Conservation (phyloP, 2,329 filamentous ascomycete genomes). For the Tolypocladium ovalisporum region DNA sequence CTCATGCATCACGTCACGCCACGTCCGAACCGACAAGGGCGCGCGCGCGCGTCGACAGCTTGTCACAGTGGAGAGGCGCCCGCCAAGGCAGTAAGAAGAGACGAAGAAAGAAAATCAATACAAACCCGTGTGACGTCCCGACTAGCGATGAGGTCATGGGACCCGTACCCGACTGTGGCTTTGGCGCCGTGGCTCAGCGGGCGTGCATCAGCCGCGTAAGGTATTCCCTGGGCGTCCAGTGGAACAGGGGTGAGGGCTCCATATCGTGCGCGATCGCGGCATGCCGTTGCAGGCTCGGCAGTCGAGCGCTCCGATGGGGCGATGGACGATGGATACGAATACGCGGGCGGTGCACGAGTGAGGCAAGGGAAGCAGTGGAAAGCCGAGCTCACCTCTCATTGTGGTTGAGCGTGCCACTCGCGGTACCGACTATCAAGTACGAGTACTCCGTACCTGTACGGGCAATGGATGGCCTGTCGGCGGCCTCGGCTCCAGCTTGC, state of each 20-base stretch:
- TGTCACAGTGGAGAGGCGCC: neutral
- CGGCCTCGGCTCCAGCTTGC: neutral
- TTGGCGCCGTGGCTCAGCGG: neutral
- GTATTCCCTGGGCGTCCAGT: neutral
- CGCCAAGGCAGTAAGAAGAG: neutral
- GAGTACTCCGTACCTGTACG: too few relatives aligned
- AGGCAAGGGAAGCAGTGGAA: too few relatives aligned
- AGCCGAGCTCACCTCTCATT: too few relatives aligned
- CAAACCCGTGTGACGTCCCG: slow-evolving; percentile 1
- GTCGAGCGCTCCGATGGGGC: neutral
- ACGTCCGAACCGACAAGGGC: too few relatives aligned
- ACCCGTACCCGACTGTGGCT: neutral
- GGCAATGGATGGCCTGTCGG: too few relatives aligned
- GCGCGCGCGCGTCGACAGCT: too few relatives aligned
- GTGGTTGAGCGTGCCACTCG: too few relatives aligned
- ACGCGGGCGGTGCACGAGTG: too few relatives aligned
- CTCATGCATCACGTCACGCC: too few relatives aligned
- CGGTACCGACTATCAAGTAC: too few relatives aligned
- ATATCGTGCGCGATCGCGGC: too few relatives aligned
- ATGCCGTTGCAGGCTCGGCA: neutral
- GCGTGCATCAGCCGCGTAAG: neutral
- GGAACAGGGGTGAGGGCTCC: neutral
- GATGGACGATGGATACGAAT: too few relatives aligned
- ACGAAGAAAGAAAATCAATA: accelerated
- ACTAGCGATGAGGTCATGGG: slow-evolving; percentile 5